Evolutionary conservation across 1,139 yeast genomes (phyloP).

Genomic region (Geotrichum klebahnii): DNA sequence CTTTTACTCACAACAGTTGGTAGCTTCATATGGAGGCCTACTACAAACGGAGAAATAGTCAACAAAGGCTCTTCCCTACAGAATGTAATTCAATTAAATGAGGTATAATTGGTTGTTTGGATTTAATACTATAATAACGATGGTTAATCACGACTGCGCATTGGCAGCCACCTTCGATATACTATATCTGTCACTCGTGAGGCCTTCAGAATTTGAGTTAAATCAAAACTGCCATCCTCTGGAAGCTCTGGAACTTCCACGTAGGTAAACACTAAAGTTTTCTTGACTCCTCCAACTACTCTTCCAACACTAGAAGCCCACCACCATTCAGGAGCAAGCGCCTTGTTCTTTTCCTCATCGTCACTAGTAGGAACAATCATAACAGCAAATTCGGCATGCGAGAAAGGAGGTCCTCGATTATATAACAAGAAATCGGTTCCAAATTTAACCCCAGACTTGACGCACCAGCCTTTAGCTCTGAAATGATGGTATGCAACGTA

Average conservation of each 20-base stretch:
- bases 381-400: conserved; percentile 83
- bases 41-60: too few relatives aligned
- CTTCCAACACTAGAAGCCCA: conserved; percentile 66
- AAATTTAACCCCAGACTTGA: conserved; percentile 83
- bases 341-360: conserved; percentile 34
- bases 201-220: conserved; percentile 41
- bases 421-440: conserved; percentile 80
- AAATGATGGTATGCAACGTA: conserved; percentile 83
- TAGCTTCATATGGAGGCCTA: too few relatives aligned
- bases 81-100: too few relatives aligned
- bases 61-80: too few relatives aligned
- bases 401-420: conserved; percentile 89
- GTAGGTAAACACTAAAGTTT: conserved; percentile 65
- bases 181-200: conserved; percentile 49
- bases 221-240: conserved; percentile 29
- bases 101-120: too few relatives aligned
- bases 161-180: conserved; percentile 79
- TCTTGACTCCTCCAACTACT: conserved; percentile 83
- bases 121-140: too few relatives aligned
- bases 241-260: conserved; percentile 49
- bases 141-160: conserved; percentile 72
- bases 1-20: too few relatives aligned
- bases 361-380: conserved; percentile 45
- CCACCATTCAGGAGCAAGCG: conserved; percentile 48
- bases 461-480: conserved; percentile 92